phyloP scores from a whole-genome alignment of 371 early-diverging fungal genomes.

The Chytridiales sp. region DNA sequence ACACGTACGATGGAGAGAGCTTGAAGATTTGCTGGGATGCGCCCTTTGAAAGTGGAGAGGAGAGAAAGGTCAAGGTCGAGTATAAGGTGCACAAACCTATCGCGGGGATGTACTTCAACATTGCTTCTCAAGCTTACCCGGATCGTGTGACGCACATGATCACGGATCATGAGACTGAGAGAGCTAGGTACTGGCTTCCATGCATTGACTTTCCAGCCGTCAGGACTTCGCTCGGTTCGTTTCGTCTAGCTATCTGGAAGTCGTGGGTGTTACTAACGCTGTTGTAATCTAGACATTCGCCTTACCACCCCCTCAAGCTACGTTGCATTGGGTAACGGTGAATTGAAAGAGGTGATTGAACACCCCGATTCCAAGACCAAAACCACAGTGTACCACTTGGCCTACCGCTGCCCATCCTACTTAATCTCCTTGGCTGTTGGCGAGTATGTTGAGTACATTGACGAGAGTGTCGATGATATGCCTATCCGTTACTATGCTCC shows the following conservation, averaged over 20 bases:
- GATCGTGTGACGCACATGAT: constrained; percentile 29
- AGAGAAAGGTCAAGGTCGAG: constrained; percentile 33
- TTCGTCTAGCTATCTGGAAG: constrained; percentile 1
- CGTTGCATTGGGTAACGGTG: too few species aligned
- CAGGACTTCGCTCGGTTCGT: constrained; percentile 42
- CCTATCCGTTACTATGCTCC: constrained; percentile 53
- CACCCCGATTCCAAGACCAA: constrained; percentile 13
- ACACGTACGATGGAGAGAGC: constrained; percentile 45
- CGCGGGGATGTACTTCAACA: constrained; percentile 33
- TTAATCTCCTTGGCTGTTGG: constrained; percentile 59
- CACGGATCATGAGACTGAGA: constrained; percentile 38
- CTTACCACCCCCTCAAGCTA: too few species aligned
- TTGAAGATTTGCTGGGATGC: constrained; percentile 41
- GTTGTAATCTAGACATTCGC: too few species aligned
- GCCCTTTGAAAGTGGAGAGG: constrained; percentile 40
- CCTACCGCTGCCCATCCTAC: constrained; percentile 47
- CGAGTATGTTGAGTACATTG: constrained; percentile 49
- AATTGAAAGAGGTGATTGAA: too few species aligned
- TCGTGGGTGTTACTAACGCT: constrained; percentile 9
- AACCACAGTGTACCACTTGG: constrained; percentile 51
- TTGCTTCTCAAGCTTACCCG: constrained; percentile 25
- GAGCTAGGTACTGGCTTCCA: constrained; percentile 63
- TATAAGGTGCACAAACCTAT: constrained; percentile 49
- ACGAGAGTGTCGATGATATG: constrained; percentile 49
- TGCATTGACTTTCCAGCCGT: constrained; percentile 58